Evolutionary conservation across 495 filamentous ascomycete genomes (phyloP).

Genomic region (Pyronema domesticum): DNA sequence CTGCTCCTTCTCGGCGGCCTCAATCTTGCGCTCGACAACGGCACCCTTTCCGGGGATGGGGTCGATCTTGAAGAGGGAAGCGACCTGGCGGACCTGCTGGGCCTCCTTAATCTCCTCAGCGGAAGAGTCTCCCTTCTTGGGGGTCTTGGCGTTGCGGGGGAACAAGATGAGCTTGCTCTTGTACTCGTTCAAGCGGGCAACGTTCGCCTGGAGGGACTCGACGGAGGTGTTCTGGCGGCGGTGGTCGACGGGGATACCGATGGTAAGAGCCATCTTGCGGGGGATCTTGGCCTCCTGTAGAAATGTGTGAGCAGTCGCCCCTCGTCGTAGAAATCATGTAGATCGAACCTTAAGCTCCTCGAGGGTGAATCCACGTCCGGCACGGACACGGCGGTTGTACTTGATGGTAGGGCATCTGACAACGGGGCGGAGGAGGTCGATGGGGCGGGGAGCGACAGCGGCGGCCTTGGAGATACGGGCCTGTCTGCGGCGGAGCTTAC

Average conservation of each 20-base stretch:
- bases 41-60: conserved; percentile 43
- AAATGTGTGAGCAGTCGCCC: conserved; percentile 8
- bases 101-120: conserved; percentile 65
- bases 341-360: conserved; percentile 82
- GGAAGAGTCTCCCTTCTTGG: conserved; percentile 76
- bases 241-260: conserved; percentile 91
- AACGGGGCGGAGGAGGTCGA: conserved; percentile 90
- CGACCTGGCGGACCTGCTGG: conserved; percentile 45
- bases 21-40: conserved; percentile 63
- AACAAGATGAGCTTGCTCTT: conserved; percentile 87
- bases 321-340: background rate
- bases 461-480: conserved; percentile 84
- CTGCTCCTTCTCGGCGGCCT: conserved; percentile 50
- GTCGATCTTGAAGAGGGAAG: conserved; percentile 51
- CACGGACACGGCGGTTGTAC: conserved; percentile 96
- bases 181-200: conserved; percentile 92
- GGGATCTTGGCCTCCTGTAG: conserved; percentile 81
- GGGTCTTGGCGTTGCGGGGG: conserved; percentile 82
- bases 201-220: conserved; percentile 83
- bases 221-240: conserved; percentile 92
- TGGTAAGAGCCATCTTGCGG: conserved; percentile 78
- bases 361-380: conserved; percentile 91
- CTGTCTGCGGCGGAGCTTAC: conserved; percentile 77
- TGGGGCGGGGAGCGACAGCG: conserved; percentile 81
- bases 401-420: conserved; percentile 88